Conservation (phyloP, 2,329 filamentous ascomycete genomes). For the Sporothrix inflata region DNA sequence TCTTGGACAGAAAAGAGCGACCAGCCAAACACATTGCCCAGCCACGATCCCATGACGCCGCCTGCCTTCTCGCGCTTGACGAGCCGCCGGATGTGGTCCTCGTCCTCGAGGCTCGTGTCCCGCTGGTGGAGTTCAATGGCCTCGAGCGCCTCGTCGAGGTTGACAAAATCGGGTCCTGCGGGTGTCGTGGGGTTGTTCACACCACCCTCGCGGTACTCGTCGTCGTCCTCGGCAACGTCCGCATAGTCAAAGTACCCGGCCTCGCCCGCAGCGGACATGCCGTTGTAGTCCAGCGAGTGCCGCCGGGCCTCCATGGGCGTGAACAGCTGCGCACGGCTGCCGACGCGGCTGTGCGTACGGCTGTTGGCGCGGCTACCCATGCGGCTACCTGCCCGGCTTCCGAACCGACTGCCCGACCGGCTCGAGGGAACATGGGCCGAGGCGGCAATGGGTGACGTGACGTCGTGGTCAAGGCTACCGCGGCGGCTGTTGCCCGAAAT, state of each 20-base stretch:
- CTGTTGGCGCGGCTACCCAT: slow-evolving; percentile 52
- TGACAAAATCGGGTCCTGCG: slow-evolving; percentile 64
- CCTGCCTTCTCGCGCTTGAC: slow-evolving; percentile 57
- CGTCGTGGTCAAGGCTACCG: slow-evolving; percentile 43
- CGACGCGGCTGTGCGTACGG: slow-evolving; percentile 53
- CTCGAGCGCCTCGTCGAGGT: slow-evolving; percentile 63
- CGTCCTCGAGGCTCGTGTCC: slow-evolving; percentile 57
- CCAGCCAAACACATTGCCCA: slow-evolving; percentile 62
- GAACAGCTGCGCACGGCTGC: slow-evolving; percentile 49
- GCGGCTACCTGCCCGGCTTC: slow-evolving; percentile 54
- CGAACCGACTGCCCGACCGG: slow-evolving; percentile 44
- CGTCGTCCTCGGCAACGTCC: slow-evolving; percentile 41
- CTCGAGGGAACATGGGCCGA: slow-evolving; percentile 35
- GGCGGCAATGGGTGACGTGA: slow-evolving; percentile 35
- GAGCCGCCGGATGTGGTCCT: slow-evolving; percentile 60
- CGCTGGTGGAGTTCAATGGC: slow-evolving; percentile 50
- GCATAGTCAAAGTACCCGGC: slow-evolving; percentile 28
- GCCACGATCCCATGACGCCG: slow-evolving; percentile 59
- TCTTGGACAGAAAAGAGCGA: slow-evolving; percentile 66
- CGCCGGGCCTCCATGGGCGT: slow-evolving; percentile 48
- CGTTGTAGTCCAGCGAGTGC: slow-evolving; percentile 33
- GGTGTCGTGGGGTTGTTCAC: slow-evolving; percentile 40
- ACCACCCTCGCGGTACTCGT: slow-evolving; percentile 48
- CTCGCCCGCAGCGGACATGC: neutral
- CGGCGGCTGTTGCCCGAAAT: slow-evolving; percentile 49